Evolutionary conservation across 1,284 basidiomycete genomes (phyloP), one percentile per base, ranked within the genome.

Genomic region (Pascua sp.): DNA sequence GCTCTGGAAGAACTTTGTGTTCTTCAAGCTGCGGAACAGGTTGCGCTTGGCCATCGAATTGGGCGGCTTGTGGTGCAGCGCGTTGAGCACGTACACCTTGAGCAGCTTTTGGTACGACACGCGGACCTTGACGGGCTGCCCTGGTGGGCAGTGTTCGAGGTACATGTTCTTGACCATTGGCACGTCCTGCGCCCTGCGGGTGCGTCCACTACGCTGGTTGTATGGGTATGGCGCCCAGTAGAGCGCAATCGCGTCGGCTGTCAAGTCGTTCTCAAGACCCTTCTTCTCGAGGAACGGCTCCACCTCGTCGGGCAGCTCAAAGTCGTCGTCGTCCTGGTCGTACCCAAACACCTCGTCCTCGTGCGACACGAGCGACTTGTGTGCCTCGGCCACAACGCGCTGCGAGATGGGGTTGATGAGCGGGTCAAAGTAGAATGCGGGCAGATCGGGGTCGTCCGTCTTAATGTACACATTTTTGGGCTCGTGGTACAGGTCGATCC

Each of bases 141-240:
- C 88, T 0, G 93, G 91, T 39, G 96, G 96, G 74, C 94, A 98
- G 76, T 98, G 96, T 77, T 99, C 96, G 44, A 98, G 82, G 68
- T 94, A 95, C 90, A 95, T 98, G 69, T 91, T 89, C 82, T 98
- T 98, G 66, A 98, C 90, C 55, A 98, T 82, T 1, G 96, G 93
- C 7, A 98, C 80, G 74, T 99, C 96, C 73, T 98, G 91, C 1
- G 94, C 92, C 53, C 96, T 84, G 58, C 93, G 85, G 82, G 90
- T 98, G 47, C 87, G 84, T 0, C 96, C 96, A 49, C 91, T 94
- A 51, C 96, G 87, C 61, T 90, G 85, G 71, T 86, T 90, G 77
- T 98, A 98, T 1, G 96, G 96, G 63, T 94, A 91, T 2, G 95
- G 92, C 0, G 96, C 92, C 93, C 95, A 98, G 91, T 94, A 99